These are phyloP conservation scores for Cyclospora cayetanensis DNA, from an alignment of 169 alveolate species.

Conservation along the genomic window DNA sequence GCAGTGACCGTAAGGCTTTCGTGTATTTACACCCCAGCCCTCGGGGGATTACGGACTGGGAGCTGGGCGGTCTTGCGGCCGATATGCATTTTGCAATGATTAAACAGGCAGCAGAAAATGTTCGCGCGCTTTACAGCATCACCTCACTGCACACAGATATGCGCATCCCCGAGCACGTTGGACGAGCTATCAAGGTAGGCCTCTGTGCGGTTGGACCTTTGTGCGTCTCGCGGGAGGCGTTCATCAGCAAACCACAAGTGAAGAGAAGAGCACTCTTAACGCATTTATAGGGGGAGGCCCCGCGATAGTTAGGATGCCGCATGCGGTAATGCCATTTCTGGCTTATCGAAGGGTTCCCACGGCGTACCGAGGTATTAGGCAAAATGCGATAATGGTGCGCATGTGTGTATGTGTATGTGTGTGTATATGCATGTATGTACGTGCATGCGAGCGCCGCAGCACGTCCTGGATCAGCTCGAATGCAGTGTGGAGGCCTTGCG, in stretches of 20 bases:
- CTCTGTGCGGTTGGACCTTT: neutral
- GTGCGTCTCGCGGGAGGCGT: no score
- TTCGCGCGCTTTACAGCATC: neutral
- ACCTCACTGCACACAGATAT: neutral
- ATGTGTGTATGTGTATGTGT: no score
- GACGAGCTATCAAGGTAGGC: neutral
- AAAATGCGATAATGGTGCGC: no score
- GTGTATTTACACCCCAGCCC: slow-evolving; percentile 52
- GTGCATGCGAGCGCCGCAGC: slow-evolving; percentile 35
- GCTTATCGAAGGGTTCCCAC: no score
- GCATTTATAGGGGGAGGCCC: no score
- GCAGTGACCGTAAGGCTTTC: neutral
- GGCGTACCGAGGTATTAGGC: no score
- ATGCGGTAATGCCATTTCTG: no score
- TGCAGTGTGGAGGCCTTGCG: slow-evolving; percentile 50
- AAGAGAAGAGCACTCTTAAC: no score
- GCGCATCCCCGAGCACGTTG: slow-evolving; percentile 6
- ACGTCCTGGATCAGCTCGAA: slow-evolving; percentile 29
- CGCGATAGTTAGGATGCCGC: no score
- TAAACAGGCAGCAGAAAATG: slow-evolving; percentile 3
- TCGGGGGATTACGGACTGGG: slow-evolving; percentile 37
- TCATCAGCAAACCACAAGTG: no score
- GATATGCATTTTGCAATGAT: slow-evolving; percentile 26
- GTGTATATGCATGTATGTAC: no score
- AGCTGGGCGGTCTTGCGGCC: slow-evolving; percentile 7